A percentile compares a stretch with the other conserved stretches of the same genome.
Conservation (phyloP, 257 asterid genomes). For the Solanum ahanhuiri region DNA sequence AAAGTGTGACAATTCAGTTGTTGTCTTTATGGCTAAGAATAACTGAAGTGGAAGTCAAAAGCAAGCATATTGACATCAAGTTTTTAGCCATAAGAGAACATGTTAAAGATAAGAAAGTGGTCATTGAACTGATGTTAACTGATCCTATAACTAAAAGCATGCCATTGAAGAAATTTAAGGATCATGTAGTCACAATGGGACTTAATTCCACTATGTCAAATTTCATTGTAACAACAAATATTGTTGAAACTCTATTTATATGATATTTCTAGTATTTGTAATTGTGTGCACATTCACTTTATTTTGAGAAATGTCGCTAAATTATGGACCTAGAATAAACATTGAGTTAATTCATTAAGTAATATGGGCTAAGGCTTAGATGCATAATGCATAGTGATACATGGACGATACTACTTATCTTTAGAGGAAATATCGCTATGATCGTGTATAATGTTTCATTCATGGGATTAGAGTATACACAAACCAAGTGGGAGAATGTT, state of each 20-base stretch:
- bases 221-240: background rate
- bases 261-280: background rate
- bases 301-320: background rate
- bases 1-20: background rate
- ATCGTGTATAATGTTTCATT: background rate
- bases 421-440: background rate
- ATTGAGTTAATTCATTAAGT: background rate
- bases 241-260: background rate
- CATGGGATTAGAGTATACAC: background rate
- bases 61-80: background rate
- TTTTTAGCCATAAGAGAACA: background rate
- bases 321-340: background rate
- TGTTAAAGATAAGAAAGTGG: background rate
- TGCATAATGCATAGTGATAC: background rate
- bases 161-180: background rate
- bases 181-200: background rate
- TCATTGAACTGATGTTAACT: background rate
- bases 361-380: background rate
- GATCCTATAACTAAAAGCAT: background rate
- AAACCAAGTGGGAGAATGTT: background rate
- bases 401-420: background rate
- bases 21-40: background rate
- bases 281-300: background rate
- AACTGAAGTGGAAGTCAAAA: background rate
- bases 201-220: background rate